A percentile compares a stretch with the other conserved stretches of the same genome.
Evolutionary conservation across 2,329 filamentous ascomycete genomes (phyloP).

Genomic region (Chaetoscypha palmicola): DNA sequence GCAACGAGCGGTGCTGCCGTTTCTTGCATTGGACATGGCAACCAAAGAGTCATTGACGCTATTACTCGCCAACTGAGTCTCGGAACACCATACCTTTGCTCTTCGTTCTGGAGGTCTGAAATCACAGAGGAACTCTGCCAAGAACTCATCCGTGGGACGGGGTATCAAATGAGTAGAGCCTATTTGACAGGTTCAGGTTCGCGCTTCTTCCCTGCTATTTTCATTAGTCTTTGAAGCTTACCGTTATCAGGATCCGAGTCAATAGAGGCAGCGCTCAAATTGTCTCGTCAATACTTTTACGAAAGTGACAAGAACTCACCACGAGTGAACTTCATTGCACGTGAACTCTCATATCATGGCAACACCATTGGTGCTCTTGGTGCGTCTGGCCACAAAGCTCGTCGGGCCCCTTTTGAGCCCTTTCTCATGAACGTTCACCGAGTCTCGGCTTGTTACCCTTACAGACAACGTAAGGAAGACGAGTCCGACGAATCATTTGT

Average conservation of each 20-base stretch:
- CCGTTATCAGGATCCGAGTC: constrained; percentile 52
- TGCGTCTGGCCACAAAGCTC: constrained; percentile 51
- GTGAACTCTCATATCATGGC: constrained; percentile 63
- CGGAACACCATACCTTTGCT: constrained; percentile 51
- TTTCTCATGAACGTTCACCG: constrained; percentile 50
- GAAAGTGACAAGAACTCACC: constrained; percentile 40
- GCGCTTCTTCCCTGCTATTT: background rate
- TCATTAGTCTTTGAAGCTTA: constrained; percentile 4
- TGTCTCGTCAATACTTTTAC: constrained; percentile 59
- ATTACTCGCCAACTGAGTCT: constrained; percentile 50
- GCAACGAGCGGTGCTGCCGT: constrained; percentile 69
- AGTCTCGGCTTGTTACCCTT: constrained; percentile 58
- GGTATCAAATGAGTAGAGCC: constrained; percentile 43
- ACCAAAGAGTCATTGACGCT: constrained; percentile 52
- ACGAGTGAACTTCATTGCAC: constrained; percentile 55
- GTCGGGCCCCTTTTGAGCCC: constrained; percentile 50
- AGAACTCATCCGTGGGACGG: constrained; percentile 35
- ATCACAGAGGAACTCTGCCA: constrained; percentile 42
- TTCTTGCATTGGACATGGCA: constrained; percentile 61
- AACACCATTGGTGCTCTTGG: constrained; percentile 57
- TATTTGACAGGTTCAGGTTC: constrained; percentile 53
- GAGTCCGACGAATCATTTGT: constrained; percentile 52
- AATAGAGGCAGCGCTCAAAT: constrained; percentile 61
- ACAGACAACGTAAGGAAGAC: constrained; percentile 44
- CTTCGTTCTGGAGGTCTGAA: constrained; percentile 49